Base-by-base conservation (phyloP, 2,329 filamentous ascomycete species). In the Ophiostoma novo-ulmi region DNA sequence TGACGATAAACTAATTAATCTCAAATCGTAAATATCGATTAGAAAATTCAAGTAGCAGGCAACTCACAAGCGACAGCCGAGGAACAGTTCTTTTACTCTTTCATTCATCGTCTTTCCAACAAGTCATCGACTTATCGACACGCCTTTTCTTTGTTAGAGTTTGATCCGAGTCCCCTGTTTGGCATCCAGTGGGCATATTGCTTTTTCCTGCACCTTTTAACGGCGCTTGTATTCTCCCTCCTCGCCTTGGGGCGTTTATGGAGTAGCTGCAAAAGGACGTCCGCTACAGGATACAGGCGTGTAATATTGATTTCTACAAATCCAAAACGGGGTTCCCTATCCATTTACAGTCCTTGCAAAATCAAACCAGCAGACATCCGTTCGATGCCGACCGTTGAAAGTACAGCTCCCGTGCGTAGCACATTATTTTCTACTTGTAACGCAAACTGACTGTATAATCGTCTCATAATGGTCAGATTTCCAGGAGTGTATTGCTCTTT, bases 171-270 rank as follows among this genome's bases (percentile, higher is more conserved):
- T 5, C 41, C 13, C 44, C 44, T 7, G 31, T 31, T 48, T 48
- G 44, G 44, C 44, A 48, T 48, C 17, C 17, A 4, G 31, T 31
- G 31, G 31, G 31, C 31, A 31, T 31, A 31, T 63, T 63, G 58
- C 58, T 63, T 63, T 63, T 63, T 35, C 13, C 58, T 63, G 58
- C 55, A 61, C 55, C 26, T 61, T 61, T 61, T 26, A 26, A 26
- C 22, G 10, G 22, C 11, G 55, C 26, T 31, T 17, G 14, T 6
- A 48, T n/a, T 39, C 38, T 8, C 38, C 38, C 38, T 39, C 8
- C 6, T 48, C 44, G 17, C 44, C 44, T 20, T 20, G 14, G 14
- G 41, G 52, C n/a, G n/a, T 35, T 17, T 55, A 26, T 26, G 52
- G 52, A 58, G 52, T 22, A 58, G 52, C 22, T 58, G 52, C 52